Conservation (phyloP, 2,329 filamentous ascomycete species). For the Arthroderma uncinatum region DNA sequence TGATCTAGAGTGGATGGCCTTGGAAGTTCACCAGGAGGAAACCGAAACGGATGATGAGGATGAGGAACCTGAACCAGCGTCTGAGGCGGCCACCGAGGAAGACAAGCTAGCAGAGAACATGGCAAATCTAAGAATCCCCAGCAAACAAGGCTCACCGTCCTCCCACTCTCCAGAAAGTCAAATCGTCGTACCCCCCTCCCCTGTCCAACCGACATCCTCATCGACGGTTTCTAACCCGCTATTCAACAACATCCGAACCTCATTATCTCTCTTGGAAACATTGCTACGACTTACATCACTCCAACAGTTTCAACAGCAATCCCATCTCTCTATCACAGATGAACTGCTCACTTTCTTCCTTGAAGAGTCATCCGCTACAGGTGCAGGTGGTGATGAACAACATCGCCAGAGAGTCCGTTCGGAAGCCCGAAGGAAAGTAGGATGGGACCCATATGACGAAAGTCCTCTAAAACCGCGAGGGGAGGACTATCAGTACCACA, state of each 20-base stretch:
- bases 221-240: slow-evolving; percentile 37
- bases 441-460: slow-evolving; percentile 63
- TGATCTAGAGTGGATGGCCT: slow-evolving; percentile 81
- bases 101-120: slow-evolving; percentile 28
- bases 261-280: slow-evolving; percentile 75
- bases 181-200: slow-evolving; percentile 19
- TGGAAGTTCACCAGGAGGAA: slow-evolving; percentile 67
- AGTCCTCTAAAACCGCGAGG: slow-evolving; percentile 55
- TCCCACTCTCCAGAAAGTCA: slow-evolving; percentile 4
- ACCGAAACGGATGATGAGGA: slow-evolving; percentile 47
- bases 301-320: slow-evolving; percentile 83
- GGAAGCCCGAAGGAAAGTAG: slow-evolving; percentile 51
- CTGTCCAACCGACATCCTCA: slow-evolving; percentile 42
- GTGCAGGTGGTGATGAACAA: slow-evolving; percentile 51
- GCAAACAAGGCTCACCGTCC: slow-evolving; percentile 20
- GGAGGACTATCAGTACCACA: slow-evolving; percentile 51
- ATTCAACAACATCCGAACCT: slow-evolving; percentile 49
- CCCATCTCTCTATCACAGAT: slow-evolving; percentile 80
- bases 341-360: slow-evolving; percentile 84
- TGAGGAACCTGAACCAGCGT: slow-evolving; percentile 22
- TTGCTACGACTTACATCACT: slow-evolving; percentile 73
- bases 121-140: slow-evolving; percentile 41
- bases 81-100: slow-evolving; percentile 22
- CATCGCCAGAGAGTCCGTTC: slow-evolving; percentile 49
- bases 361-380: slow-evolving; percentile 54